A percentile compares a stretch with the other conserved stretches of the same genome.
Evolutionary conservation across 305 asterid species (phyloP).

Genomic region (Rubia tinctorum): DNA sequence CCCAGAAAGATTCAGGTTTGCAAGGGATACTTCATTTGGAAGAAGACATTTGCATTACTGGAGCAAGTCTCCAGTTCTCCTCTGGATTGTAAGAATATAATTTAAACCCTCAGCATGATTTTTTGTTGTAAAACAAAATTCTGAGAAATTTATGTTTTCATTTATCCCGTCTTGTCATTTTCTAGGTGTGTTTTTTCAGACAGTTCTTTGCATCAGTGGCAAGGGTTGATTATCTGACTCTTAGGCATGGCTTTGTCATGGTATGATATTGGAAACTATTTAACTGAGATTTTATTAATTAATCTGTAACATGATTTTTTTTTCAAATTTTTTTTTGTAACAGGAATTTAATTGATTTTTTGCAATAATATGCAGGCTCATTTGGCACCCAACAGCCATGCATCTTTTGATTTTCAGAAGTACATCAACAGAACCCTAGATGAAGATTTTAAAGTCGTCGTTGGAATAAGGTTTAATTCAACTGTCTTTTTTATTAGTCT

Average conservation of each 20-base stretch:
- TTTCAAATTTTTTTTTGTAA: too few relatives aligned
- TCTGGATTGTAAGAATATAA: constrained; percentile 55
- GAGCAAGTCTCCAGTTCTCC: constrained; percentile 67
- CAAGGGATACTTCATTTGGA: constrained; percentile 84
- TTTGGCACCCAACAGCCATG: constrained; percentile 57
- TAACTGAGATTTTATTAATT: too few relatives aligned
- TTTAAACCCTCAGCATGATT: too few relatives aligned
- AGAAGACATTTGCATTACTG: constrained; percentile 72
- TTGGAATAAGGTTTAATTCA: constrained; percentile 78
- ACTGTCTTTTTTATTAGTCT: neutral
- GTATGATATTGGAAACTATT: constrained; percentile 28
- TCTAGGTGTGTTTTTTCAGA: constrained; percentile 77
- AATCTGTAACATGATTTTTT: too few relatives aligned
- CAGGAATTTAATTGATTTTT: neutral
- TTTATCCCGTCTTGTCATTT: neutral
- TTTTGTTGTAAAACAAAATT: too few relatives aligned
- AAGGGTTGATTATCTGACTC: constrained; percentile 74
- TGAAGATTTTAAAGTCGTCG: constrained; percentile 73
- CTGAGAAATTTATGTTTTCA: too few relatives aligned
- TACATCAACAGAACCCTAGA: constrained; percentile 72
- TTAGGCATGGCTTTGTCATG: constrained; percentile 75
- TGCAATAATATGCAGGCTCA: constrained; percentile 52
- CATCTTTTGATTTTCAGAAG: constrained; percentile 65
- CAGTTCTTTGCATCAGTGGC: constrained; percentile 66
- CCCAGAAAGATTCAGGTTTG: constrained; percentile 82